Evolutionary conservation across 2,329 filamentous ascomycete genomes (phyloP), one percentile per base, ranked within the genome.

Genomic region (Trichoderma harzianum): DNA sequence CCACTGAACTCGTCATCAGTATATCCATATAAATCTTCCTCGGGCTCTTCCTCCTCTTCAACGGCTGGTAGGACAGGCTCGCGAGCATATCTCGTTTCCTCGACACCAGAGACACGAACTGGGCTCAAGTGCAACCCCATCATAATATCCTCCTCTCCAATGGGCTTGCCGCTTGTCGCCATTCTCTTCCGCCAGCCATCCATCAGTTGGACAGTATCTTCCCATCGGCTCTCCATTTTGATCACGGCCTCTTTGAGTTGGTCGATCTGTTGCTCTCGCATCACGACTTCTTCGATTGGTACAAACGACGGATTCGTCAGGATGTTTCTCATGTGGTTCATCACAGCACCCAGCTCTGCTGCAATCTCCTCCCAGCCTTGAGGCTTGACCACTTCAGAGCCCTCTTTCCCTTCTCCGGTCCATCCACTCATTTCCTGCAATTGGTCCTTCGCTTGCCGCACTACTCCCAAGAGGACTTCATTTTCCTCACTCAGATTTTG

Each of bases 221-320:
- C 91, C 94, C 96, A 97, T 66, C 94, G 89, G 26, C 85, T 88
- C 80, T 98, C 95, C 93, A 98, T 97, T 82, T 92, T 94, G 79
- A 97, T 93, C 92, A 95, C 97, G 18, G 95, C 94, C 70, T 92
- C 89, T 69, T 93, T 90, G 62, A 99, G 85, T 66, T 93, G 89
- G 67, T 88, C 87, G 74, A 99, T 98, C 79, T 98, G 95, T 72
- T 97, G 92, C 74, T 99, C 95, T 69, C 95, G 90, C n/a, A 94
- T 83, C 78, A 97, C 91, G 2, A 99, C 94, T 80, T 98, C 96
- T 77, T 98, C 96, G 26, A 98, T 89, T 0, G 95, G 93, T 16
- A 98, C 96, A 79, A 98, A 99, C 3, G 95, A 97, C 1, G 96
- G 96, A 78, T 98, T 98, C 10, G 94, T 98, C 58, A 99, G 86